Evolutionary conservation across 805 yeast species (phyloP), one percentile per base, ranked within the genome.

Genomic region (Dipodascus albidus): DNA sequence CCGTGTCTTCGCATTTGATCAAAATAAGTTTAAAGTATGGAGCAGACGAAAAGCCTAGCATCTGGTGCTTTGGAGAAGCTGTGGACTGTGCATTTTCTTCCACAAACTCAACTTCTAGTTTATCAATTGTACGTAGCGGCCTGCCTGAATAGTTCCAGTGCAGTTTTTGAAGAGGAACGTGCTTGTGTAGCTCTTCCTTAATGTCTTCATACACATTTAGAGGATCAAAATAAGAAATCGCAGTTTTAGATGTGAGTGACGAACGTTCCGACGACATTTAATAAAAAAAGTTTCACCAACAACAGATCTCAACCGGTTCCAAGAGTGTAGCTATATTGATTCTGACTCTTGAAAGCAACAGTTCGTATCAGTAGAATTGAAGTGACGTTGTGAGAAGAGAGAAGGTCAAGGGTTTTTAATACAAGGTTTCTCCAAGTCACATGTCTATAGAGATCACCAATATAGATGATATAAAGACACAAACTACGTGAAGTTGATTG

Each of bases 151-250:
- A 65, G 58, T 75, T 77, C 93, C 95, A 86, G 62, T 85, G 89
- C 23, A 87, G 69, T 51, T 83, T 82, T 2, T 81, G 75, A 24
- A 87, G 70, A 2, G 81, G 83, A 1, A 83, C 70, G 51, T 74
- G 73, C 11, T 73, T 52, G 20, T 65, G 67, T 17, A 86, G 64
- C 8, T 74, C 76, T 2, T 66, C 61, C 55, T 71, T 60, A 17
- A 85, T 63, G 47, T 67, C 62, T 2, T 76, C 72, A 59, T 73
- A 79, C 0, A 82, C 75, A 23, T 77, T 74, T 61, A 83, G 84
- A 1, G 96, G 96, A 58, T 87, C 95, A 62, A 82, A 85, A 64
- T 78, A 85, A 2, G 87, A 85, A 17, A 83, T 62, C 27, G 55
- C 52, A 22, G 65, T 63, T 48, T 50, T 58, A 19, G 21, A 42